Conservation (phyloP, 176 grass and related monocot species). For the Zoysia japonica region DNA sequence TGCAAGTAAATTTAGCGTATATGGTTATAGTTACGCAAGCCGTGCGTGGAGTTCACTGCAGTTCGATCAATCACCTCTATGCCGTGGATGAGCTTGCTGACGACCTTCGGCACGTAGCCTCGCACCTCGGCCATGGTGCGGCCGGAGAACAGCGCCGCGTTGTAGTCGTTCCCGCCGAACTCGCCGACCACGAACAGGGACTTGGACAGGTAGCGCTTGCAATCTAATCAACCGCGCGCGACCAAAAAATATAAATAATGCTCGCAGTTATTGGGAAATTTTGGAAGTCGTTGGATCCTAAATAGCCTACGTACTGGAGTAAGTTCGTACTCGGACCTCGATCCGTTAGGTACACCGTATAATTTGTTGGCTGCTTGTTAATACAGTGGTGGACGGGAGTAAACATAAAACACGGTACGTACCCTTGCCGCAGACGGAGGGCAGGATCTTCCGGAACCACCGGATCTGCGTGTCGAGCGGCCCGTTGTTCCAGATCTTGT, state of each 20-base stretch:
- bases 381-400: background rate
- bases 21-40: no score
- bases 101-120: conserved; percentile 50
- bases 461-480: conserved; percentile 59
- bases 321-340: background rate
- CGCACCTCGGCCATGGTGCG: conserved; percentile 47
- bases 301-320: background rate
- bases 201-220: conserved; percentile 53
- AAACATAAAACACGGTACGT: background rate
- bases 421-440: conserved; percentile 49
- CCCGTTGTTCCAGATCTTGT: conserved; percentile 65
- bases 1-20: no score
- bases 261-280: background rate
- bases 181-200: conserved; percentile 65
- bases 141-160: conserved; percentile 56
- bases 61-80: conserved; percentile 38
- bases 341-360: background rate
- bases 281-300: background rate
- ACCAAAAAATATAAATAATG: background rate
- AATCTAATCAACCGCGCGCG: conserved; percentile 12
- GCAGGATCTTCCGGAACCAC: conserved; percentile 65
- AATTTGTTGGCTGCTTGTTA: background rate
- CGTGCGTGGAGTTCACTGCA: background rate
- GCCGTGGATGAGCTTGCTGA: conserved; percentile 48
- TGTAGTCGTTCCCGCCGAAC: conserved; percentile 81